Base-by-base conservation (phyloP, 345 rosid genomes). In the Boechera retrofracta region DNA sequence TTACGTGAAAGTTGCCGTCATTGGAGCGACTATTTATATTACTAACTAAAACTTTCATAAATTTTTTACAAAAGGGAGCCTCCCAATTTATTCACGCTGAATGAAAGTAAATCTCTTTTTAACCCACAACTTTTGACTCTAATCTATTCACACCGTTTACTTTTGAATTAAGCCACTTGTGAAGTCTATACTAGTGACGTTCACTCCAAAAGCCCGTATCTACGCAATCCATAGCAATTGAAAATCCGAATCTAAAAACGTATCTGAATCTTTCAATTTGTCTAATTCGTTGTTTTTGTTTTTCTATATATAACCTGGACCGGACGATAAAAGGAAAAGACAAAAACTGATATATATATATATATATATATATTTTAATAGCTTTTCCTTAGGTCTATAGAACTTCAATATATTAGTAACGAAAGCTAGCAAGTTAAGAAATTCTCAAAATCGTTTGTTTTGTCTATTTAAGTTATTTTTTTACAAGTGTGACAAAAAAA, bases 41-140 rank as follows among this genome's bases (percentile, higher is more conserved):
- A 38, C 9, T 5, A 59, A 24, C 2, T 4, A 21, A 15, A 49
- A 10, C 9, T 21, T 71, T 47, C 5, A 21, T 6, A 16, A 31
- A 60, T 8, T 1, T 21, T 18, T 21, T 33, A 45, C 26, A 59
- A 47, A 71, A 71, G 24, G 48, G 48, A 45, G 13, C 31, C 21
- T 1, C 5, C 12, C 44, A 12, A 4, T 32, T 60, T 35, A 36
- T 48, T 39, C 11, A 61, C 60, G 59, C 36, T 60, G 59, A 48
- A 9, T 18, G 24, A 55, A 74, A 65, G 78, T 65, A 33, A 56
- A 55, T 33, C 12, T 65, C 57, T 55, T 74, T 66, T 47, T 45
- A 65, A 74, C 78, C 78, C 58, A 66, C 72, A 74, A 56, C 36
- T 74, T 66, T 74, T 56, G 72, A 74, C 78, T 65, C 65, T 47